These are phyloP conservation scores for Podila clonocystis DNA, from an alignment of 192 early-diverging fungal genomes.

Conservation along the genomic window DNA sequence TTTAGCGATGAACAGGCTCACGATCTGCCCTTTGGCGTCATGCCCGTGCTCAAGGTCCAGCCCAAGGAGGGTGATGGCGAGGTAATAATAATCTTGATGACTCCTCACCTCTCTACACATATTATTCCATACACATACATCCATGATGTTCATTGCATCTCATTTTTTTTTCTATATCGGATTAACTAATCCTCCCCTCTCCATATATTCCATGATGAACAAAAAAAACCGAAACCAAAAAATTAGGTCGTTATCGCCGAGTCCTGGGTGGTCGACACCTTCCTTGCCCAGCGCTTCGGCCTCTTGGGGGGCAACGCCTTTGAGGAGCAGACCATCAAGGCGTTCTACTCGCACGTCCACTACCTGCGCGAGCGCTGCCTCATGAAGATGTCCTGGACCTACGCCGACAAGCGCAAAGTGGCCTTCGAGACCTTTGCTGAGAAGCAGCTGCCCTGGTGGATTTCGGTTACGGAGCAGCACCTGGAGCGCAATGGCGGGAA, in stretches of 20 bases:
- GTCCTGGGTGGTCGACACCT: constrained; percentile 18
- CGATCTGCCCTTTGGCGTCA: background rate
- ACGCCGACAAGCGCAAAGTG: constrained; percentile 14
- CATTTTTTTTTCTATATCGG: background rate
- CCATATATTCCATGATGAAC: background rate
- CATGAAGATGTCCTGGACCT: constrained; percentile 22
- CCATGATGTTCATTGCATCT: background rate
- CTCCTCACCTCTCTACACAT: background rate
- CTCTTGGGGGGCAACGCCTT: constrained; percentile 22
- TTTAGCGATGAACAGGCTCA: background rate
- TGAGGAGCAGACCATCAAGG: constrained; percentile 24
- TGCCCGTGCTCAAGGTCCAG: background rate
- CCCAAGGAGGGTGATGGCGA: background rate
- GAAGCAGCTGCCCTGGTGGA: constrained; percentile 11
- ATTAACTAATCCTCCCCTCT: too few species aligned
- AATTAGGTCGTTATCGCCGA: background rate
- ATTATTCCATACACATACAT: background rate
- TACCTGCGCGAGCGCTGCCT: constrained; percentile 30
- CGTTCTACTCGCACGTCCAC: constrained; percentile 26
- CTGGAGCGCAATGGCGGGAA: constrained; percentile 19
- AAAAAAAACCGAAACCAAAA: background rate
- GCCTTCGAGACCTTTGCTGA: constrained; percentile 11
- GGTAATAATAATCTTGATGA: background rate
- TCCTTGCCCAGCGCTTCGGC: constrained; percentile 21
- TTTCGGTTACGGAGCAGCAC: constrained; percentile 18